Conservation (phyloP, 1,284 basidiomycete genomes). For the Trichosporon sp. region DNA sequence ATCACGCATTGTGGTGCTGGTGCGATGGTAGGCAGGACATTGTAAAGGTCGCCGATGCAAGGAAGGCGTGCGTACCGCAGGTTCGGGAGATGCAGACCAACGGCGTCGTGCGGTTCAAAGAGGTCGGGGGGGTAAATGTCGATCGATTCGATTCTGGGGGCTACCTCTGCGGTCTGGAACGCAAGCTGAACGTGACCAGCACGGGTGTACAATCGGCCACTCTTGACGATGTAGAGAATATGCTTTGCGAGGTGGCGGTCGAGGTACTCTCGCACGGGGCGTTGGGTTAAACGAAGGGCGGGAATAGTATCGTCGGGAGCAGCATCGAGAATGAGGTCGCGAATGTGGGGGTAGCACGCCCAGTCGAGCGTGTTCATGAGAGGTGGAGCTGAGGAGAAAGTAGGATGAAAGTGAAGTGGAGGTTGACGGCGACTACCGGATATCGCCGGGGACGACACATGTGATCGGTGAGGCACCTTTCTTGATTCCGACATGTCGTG, state of each 20-base stretch:
- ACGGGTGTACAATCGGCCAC: not conserved
- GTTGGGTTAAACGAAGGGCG: not conserved
- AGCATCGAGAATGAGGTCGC: not conserved
- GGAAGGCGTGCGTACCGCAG: not conserved
- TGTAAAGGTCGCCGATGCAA: not conserved
- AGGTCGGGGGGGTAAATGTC: not conserved
- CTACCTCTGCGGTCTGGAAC: not conserved
- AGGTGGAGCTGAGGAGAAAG: not conserved
- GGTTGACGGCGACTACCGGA: not conserved
- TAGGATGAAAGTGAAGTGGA: not conserved
- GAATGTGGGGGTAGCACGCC: conserved; percentile 1
- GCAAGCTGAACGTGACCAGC: not conserved
- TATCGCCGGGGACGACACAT: too few relatives aligned
- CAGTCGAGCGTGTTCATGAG: not conserved
- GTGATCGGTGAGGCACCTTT: too few relatives aligned
- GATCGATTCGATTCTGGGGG: not conserved
- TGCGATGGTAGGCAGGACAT: not conserved
- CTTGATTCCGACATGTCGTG: too few relatives aligned
- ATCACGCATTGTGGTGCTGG: conserved; percentile 11
- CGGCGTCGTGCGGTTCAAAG: conserved; percentile 26
- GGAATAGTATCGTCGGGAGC: not conserved
- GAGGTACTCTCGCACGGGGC: not conserved
- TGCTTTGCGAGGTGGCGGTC: not conserved
- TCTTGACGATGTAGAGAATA: not conserved
- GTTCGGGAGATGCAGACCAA: not conserved